These are phyloP conservation scores for Aschersonia sp. DNA, from an alignment of 2,329 filamentous ascomycete genomes.

Conservation along the genomic window DNA sequence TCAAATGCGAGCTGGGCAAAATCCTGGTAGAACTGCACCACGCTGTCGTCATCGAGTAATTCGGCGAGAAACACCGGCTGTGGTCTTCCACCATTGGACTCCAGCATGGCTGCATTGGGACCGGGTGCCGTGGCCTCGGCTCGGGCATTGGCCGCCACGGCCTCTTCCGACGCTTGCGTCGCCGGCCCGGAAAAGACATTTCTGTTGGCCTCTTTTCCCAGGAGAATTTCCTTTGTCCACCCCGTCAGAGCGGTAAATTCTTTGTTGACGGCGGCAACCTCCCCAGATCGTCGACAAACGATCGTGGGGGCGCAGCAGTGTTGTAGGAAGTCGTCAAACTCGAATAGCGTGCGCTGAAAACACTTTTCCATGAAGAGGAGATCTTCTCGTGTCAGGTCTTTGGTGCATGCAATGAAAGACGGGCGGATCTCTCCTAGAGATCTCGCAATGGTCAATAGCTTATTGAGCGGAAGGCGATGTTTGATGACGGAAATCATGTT, in stretches of 20 bases:
- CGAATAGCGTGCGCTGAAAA: conserved; percentile 81
- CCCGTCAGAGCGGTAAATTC: conserved; percentile 94
- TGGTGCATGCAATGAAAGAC: conserved; percentile 82
- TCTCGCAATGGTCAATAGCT: conserved; percentile 71
- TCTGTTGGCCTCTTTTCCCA: conserved; percentile 75
- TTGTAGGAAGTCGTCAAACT: conserved; percentile 86
- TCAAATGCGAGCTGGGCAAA: conserved; percentile 87
- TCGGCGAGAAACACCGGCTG: conserved; percentile 86
- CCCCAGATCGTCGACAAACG: conserved; percentile 80
- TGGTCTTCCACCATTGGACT: conserved; percentile 31
- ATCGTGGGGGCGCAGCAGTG: conserved; percentile 82
- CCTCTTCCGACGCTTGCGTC: conserved; percentile 16
- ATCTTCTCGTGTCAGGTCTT: conserved; percentile 76
- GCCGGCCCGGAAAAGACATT: conserved; percentile 60
- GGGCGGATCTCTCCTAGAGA: conserved; percentile 80
- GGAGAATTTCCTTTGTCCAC: conserved; percentile 78
- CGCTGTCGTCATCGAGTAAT: conserved; percentile 82
- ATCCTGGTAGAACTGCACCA: conserved; percentile 91
- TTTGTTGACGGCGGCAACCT: conserved; percentile 89
- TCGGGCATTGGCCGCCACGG: conserved; percentile 15
- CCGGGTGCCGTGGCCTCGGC: conserved; percentile 36
- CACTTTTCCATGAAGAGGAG: conserved; percentile 96
- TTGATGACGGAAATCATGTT: conserved; percentile 69
- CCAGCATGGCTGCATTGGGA: conserved; percentile 27
- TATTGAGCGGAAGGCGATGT: conserved; percentile 61